These are phyloP conservation scores for Pythium pyrilobum DNA, from an alignment of 352 stramenopile genomes.

Conservation along the genomic window DNA sequence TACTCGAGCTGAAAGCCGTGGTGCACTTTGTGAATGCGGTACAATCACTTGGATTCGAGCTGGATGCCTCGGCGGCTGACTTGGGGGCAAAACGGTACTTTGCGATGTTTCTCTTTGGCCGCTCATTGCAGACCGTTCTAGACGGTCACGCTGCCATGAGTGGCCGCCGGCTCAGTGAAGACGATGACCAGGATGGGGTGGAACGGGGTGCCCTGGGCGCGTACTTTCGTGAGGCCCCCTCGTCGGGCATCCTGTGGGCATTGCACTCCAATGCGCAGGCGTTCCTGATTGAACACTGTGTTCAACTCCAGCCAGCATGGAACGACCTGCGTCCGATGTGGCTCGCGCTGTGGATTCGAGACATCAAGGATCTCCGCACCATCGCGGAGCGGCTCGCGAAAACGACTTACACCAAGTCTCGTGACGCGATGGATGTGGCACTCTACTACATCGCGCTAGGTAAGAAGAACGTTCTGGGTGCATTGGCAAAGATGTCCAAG, in stretches of 20 bases:
- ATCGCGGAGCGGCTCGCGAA: constrained; percentile 72
- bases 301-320: constrained; percentile 56
- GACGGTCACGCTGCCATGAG: constrained; percentile 13
- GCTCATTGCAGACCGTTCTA: constrained; percentile 47
- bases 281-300: constrained; percentile 69
- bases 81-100: constrained; percentile 73
- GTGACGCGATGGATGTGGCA: constrained; percentile 71
- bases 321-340: constrained; percentile 58
- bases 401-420: constrained; percentile 50
- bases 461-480: constrained; percentile 72
- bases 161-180: constrained; percentile 14
- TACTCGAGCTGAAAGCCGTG: constrained; percentile 69
- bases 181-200: constrained; percentile 10
- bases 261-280: constrained; percentile 80
- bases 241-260: constrained; percentile 70
- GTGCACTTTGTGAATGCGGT: constrained; percentile 61
- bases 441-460: constrained; percentile 73
- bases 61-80: constrained; percentile 72
- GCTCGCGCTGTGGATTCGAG: constrained; percentile 77
- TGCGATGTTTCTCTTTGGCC: constrained; percentile 60
- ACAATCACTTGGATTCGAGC: constrained; percentile 70
- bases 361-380: constrained; percentile 56
- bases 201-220: constrained; percentile 6
- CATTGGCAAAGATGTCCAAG: constrained; percentile 72
- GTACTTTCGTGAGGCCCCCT: constrained; percentile 48